Percentiles rank a stretch among this genome's conserved stretches.
Conservation (phyloP, 2,329 filamentous ascomycete species). For the Furcasterigmium furcatum region DNA sequence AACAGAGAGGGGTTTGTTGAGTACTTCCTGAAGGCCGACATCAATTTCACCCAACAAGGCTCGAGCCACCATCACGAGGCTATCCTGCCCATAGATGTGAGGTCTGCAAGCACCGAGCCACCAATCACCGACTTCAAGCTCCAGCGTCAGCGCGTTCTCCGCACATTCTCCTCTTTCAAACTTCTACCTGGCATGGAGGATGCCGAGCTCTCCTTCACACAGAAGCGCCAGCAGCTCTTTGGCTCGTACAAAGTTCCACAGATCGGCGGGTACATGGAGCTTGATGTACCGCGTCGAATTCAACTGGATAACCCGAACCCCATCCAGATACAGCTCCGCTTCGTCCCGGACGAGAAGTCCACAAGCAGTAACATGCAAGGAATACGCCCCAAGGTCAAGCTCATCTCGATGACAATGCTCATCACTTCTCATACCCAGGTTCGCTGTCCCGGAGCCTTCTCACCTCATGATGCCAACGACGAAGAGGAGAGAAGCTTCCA, state of each 20-base stretch:
- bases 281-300: conserved; percentile 21
- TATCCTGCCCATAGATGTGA: conserved; percentile 17
- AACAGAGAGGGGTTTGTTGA: conserved; percentile 23
- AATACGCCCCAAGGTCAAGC: conserved; percentile 6
- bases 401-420: conserved; percentile 13
- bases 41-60: conserved; percentile 9
- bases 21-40: conserved; percentile 26
- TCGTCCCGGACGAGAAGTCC: conserved; percentile 8
- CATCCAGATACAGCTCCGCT: conserved; percentile 16
- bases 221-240: conserved; percentile 27
- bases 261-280: conserved; percentile 19
- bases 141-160: not conserved
- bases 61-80: conserved; percentile 8
- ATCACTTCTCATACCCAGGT: not conserved
- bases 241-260: conserved; percentile 26
- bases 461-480: not conserved
- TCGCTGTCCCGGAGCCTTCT: not conserved
- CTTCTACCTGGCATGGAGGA: conserved; percentile 25
- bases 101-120: conserved; percentile 5
- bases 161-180: conserved; percentile 14
- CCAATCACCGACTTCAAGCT: conserved; percentile 14
- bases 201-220: conserved; percentile 23
- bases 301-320: conserved; percentile 21
- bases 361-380: conserved; percentile 13
- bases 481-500: not conserved